Conservation (phyloP, 2,329 filamentous ascomycete genomes). For the Hymenoscyphus linearis region DNA sequence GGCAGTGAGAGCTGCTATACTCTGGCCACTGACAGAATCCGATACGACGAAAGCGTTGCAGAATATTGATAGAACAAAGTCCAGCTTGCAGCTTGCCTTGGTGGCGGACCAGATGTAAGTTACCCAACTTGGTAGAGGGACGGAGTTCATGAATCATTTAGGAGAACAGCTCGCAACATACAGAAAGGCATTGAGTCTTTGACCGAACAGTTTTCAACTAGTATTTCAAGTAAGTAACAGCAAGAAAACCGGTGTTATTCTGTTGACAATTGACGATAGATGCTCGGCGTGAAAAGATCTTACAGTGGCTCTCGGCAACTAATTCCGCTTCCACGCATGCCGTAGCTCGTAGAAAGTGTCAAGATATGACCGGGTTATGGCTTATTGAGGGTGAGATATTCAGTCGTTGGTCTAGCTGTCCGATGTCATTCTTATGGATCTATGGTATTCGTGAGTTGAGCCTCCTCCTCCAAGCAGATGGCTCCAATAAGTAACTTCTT, state of each 20-base stretch:
- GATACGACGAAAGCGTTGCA: background rate
- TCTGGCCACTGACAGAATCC: background rate
- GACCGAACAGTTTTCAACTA: background rate
- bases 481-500: background rate
- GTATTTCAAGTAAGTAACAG: background rate
- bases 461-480: background rate
- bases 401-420: conserved; percentile 29
- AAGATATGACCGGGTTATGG: conserved; percentile 30
- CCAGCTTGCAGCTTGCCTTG: conserved; percentile 6
- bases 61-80: conserved; percentile 4
- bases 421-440: conserved; percentile 34
- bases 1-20: background rate
- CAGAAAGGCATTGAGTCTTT: background rate
- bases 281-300: conserved; percentile 2
- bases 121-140: background rate
- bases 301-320: conserved; percentile 1
- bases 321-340: background rate
- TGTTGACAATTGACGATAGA: background rate
- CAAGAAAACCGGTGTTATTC: background rate
- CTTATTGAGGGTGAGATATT: conserved; percentile 31
- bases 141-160: background rate
- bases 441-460: conserved; percentile 25
- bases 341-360: conserved; percentile 1
- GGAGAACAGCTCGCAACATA: background rate
- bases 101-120: conserved; percentile 6